A percentile compares a stretch with the other conserved stretches of the same genome.
Conservation (phyloP, 345 rosid species). For the Syzygium jambos region DNA sequence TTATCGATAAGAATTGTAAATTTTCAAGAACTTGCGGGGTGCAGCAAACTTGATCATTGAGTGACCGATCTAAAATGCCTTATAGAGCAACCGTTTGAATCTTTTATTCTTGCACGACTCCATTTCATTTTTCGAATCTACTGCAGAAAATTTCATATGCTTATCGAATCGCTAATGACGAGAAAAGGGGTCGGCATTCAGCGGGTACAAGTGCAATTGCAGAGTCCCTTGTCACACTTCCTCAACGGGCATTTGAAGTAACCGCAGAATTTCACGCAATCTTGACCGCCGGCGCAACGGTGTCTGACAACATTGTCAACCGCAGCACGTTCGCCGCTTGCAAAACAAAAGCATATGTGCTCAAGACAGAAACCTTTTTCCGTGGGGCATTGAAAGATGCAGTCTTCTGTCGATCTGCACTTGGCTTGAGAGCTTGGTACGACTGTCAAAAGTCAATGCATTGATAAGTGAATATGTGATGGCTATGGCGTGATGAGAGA, state of each 20-base stretch:
- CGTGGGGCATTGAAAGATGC: not conserved
- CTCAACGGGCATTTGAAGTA: not conserved
- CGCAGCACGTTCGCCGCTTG: fast-evolving
- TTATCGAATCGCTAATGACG: not conserved
- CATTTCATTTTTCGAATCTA: not conserved
- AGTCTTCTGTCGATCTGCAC: not conserved
- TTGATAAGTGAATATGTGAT: not conserved
- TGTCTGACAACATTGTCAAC: not conserved
- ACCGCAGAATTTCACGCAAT: not conserved
- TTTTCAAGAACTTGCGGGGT: not conserved
- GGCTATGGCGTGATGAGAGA: not conserved
- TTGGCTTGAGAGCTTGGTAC: not conserved
- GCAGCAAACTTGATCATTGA: not conserved
- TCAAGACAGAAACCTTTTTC: not conserved
- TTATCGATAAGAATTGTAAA: not conserved
- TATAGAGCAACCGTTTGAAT: not conserved
- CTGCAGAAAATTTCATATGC: not conserved
- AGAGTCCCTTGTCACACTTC: not conserved
- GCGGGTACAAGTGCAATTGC: not conserved
- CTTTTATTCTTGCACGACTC: not conserved
- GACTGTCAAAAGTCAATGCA: not conserved
- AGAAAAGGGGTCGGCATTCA: not conserved
- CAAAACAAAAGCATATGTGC: not conserved
- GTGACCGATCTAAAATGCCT: not conserved
- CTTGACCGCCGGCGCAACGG: not conserved